Conservation (phyloP, 805 yeast genomes). For the Nakazawaea molendinolei region DNA sequence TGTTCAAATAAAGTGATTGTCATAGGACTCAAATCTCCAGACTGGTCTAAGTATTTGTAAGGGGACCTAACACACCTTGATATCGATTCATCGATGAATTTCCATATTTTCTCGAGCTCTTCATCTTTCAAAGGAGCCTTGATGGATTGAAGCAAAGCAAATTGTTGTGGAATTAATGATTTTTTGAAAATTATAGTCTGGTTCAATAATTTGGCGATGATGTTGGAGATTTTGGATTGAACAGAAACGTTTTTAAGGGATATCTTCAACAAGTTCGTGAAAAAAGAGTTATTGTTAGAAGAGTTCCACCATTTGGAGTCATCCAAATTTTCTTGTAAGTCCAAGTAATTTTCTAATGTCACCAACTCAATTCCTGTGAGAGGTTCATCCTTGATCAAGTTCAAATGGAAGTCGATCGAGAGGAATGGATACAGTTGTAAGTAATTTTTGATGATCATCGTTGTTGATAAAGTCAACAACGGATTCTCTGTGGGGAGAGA, state of each 20-base stretch:
- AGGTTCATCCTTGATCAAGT: slow-evolving; percentile 25
- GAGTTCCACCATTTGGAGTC: slow-evolving; percentile 72
- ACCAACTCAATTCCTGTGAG: slow-evolving; percentile 50
- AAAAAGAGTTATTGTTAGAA: slow-evolving; percentile 46
- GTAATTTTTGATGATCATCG: slow-evolving; percentile 37
- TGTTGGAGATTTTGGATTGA: slow-evolving; percentile 26
- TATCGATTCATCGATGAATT: slow-evolving; percentile 67
- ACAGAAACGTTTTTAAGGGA: slow-evolving; percentile 18
- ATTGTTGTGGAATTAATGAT: slow-evolving; percentile 46
- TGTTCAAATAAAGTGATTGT: slow-evolving; percentile 61
- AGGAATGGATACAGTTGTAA: slow-evolving; percentile 28
- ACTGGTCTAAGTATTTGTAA: slow-evolving; percentile 72
- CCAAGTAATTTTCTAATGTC: slow-evolving; percentile 53
- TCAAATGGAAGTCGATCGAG: slow-evolving; percentile 26
- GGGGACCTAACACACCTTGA: slow-evolving; percentile 70
- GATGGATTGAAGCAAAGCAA: slow-evolving; percentile 47
- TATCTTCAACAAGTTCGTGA: slow-evolving; percentile 57
- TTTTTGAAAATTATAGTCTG: slow-evolving; percentile 51
- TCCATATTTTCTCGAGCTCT: slow-evolving; percentile 39
- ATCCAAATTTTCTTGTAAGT: slow-evolving; percentile 45
- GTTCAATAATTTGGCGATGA: slow-evolving; percentile 39
- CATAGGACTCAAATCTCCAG: slow-evolving; percentile 48
- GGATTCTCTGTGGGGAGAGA: slow-evolving; percentile 31
- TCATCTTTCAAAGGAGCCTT: slow-evolving; percentile 16
- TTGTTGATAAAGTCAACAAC: slow-evolving; percentile 39